Percentiles rank a stretch among this genome's conserved stretches.
phyloP scores from a whole-genome alignment of 805 yeast species.

The Suhomyces kilbournensis region DNA sequence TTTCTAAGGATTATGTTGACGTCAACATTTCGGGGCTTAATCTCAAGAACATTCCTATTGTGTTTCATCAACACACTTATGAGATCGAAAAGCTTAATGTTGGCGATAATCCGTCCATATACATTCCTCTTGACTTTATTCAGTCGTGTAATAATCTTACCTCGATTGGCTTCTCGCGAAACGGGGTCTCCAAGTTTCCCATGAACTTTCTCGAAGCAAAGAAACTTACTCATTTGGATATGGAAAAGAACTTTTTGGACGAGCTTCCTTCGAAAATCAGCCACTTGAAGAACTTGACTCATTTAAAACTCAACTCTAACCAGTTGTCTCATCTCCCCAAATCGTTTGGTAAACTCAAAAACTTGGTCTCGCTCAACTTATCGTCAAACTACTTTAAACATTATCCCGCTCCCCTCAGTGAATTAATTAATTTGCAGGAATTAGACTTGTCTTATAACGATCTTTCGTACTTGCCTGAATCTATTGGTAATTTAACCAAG shows the following conservation, averaged over 20 bases:
- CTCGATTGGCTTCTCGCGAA: conserved; percentile 64
- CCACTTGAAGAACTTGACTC: conserved; percentile 51
- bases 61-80: conserved; percentile 73
- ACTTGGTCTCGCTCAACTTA: conserved; percentile 61
- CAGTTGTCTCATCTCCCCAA: conserved; percentile 62
- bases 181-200: conserved; percentile 75
- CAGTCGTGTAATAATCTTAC: conserved; percentile 74
- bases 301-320: conserved; percentile 71
- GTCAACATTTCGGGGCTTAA: conserved; percentile 73
- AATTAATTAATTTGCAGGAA: conserved; percentile 55
- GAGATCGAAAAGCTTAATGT: conserved; percentile 81
- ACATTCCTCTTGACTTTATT: conserved; percentile 79
- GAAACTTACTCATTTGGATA: conserved; percentile 61
- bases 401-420: conserved; percentile 65
- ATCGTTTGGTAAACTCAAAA: conserved; percentile 52
- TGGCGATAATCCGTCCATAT: conserved; percentile 81
- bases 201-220: conserved; percentile 66
- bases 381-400: conserved; percentile 69
- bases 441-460: conserved; percentile 83
- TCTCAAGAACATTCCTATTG: conserved; percentile 79
- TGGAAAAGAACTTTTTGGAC: conserved; percentile 76
- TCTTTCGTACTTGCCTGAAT: conserved; percentile 56
- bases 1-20: conserved; percentile 63
- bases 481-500: conserved; percentile 55
- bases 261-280: conserved; percentile 57